Percentiles rank a stretch among this genome's conserved stretches.
These are phyloP conservation scores for Henckelia pumila DNA, from an alignment of 257 asterid genomes.

Conservation along the genomic window DNA sequence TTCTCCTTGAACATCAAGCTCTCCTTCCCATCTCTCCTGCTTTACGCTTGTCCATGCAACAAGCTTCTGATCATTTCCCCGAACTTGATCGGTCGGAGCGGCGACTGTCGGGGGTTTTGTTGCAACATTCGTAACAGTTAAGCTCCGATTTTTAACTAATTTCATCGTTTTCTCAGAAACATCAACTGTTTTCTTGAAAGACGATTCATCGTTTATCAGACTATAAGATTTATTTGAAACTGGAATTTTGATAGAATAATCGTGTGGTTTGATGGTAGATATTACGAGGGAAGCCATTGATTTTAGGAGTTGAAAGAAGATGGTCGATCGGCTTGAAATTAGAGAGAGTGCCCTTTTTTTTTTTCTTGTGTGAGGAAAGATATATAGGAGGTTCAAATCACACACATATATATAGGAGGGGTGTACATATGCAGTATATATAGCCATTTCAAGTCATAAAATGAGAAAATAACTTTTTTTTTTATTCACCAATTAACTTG, in stretches of 20 bases:
- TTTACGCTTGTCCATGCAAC: slow-evolving; percentile 82
- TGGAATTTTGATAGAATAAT: slow-evolving; percentile 8
- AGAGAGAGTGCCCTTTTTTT: neutral
- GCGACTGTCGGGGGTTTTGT: slow-evolving; percentile 37
- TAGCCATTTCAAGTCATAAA: no score
- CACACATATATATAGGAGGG: neutral
- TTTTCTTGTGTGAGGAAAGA: neutral
- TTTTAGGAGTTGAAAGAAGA: neutral
- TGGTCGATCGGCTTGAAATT: no score
- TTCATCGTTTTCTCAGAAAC: neutral
- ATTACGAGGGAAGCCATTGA: slow-evolving; percentile 55
- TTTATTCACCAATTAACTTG: no score
- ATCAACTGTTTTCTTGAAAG: slow-evolving; percentile 19
- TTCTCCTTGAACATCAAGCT: slow-evolving; percentile 77
- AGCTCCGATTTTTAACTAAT: slow-evolving; percentile 2
- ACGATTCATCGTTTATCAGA: slow-evolving; percentile 27
- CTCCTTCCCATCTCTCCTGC: slow-evolving; percentile 92
- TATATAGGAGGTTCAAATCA: neutral
- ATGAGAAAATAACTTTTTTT: no score
- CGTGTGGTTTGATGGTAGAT: slow-evolving; percentile 35
- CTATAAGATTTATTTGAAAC: neutral
- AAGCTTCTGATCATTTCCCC: slow-evolving; percentile 35
- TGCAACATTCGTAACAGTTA: slow-evolving; percentile 42
- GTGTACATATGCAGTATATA: no score
- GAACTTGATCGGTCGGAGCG: slow-evolving; percentile 30